A percentile compares a stretch with the other conserved stretches of the same genome.
Conservation (phyloP, 2,329 filamentous ascomycete species). For the Leptoxyphium fumago region DNA sequence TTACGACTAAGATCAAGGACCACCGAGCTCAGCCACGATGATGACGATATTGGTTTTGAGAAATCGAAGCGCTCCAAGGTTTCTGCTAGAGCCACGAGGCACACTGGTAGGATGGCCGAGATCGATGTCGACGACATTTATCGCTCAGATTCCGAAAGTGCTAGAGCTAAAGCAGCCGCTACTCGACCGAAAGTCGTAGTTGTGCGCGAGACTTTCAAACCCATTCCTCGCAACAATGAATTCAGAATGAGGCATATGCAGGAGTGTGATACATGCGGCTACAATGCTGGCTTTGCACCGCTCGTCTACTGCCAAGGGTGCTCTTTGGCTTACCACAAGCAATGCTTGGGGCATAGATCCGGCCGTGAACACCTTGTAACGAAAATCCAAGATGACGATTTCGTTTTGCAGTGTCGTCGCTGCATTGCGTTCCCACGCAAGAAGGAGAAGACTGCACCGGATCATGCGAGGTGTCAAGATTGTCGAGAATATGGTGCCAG, state of each 20-base stretch:
- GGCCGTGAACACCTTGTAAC: constrained; percentile 76
- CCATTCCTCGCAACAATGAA: constrained; percentile 42
- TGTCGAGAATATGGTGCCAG: constrained; percentile 53
- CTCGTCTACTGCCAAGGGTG: constrained; percentile 88
- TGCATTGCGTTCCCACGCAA: constrained; percentile 57
- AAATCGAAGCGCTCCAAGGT: constrained; percentile 4
- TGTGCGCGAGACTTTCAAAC: constrained; percentile 56
- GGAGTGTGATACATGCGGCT: constrained; percentile 58
- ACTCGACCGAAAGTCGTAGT: constrained; percentile 42
- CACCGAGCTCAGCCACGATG: constrained; percentile 1
- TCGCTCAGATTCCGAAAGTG: constrained; percentile 26
- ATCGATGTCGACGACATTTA: constrained; percentile 42
- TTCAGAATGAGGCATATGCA: constrained; percentile 59
- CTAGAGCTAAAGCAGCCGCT: constrained; percentile 5
- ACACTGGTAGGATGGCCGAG: constrained; percentile 37
- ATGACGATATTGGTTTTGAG: constrained; percentile 5
- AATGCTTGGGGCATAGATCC: constrained; percentile 61
- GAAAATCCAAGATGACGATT: constrained; percentile 61
- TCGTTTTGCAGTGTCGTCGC: constrained; percentile 78
- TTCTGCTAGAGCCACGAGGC: constrained; percentile 31
- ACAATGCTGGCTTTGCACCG: constrained; percentile 45
- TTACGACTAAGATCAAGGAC: constrained; percentile 2
- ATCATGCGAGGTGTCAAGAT: constrained; percentile 53
- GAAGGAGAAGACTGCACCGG: constrained; percentile 56
- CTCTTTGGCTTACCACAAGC: constrained; percentile 66